Base-by-base conservation (phyloP, 352 stramenopile species). In the Salisapilia sapeloensis region DNA sequence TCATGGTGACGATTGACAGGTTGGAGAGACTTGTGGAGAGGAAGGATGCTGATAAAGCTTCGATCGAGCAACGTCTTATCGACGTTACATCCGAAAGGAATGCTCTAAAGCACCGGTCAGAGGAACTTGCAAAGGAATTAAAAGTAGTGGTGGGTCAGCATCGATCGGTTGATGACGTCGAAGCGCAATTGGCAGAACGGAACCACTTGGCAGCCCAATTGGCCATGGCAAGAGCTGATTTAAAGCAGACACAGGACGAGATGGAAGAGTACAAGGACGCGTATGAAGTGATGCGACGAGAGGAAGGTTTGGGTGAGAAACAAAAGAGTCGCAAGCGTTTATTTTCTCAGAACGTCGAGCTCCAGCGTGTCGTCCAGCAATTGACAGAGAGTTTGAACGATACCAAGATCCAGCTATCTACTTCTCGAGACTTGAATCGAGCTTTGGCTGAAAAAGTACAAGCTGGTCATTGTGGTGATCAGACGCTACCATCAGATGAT, bases 341-440 rank as follows among this genome's bases (percentile, higher is more conserved):
- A 9, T 40, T 59, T 28, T 59, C 49, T 30, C 65, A 85, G 29
- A 82, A 85, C 23, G 16, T 62, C 1, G 64, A 80, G 31, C 41
- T 89, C 4, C 63, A 83, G 42, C 60, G 64, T 4, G 60, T 71
- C 12, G 53, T 89, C n/a, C 54, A 82, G 19, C 56, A 85, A 40
- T 45, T 85, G 8, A 77, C 65, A 3, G 66, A 85, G 40, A 70
- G 63, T 8, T 42, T 89, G 11, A 64, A 63, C 26, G 70, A 82
- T 23, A 56, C 59, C 0, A 58, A 55, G n/a, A 66, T 83, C 37
- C 72, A 89, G 43, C 42, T 83, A 25, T 42, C 47, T n/a, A 64
- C 65, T 3, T 58, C 75, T 16, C 80, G 77, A 51, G 64, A 64
- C 34, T 79, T 85, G 37, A 89, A 89, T 38, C 53, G 48, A 21